phyloP scores from a whole-genome alignment of 192 early-diverging fungal genomes.

The Rhizophagus sp. region DNA sequence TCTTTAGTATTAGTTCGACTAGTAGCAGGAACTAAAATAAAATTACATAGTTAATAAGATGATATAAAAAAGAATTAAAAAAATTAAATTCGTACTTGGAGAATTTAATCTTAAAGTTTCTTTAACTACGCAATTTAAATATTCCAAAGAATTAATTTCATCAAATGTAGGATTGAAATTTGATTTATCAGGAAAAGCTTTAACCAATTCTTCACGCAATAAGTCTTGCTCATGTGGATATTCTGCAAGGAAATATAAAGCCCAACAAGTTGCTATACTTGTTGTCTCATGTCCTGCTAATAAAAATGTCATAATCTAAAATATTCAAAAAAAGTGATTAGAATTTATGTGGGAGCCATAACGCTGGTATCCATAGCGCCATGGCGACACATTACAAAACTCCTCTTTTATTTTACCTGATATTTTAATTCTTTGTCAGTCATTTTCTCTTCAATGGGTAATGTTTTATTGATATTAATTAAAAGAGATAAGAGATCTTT shows the following conservation, averaged over 20 bases:
- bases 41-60: no score
- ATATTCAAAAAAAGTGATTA: conserved; percentile 18
- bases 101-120: conserved; percentile 53
- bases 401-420: conserved; percentile 19
- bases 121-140: conserved; percentile 54
- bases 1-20: conserved; percentile 42
- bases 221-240: conserved; percentile 45
- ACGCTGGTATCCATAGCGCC: no score
- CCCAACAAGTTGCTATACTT: conserved; percentile 48
- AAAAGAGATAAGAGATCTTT: conserved; percentile 51
- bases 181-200: conserved; percentile 45
- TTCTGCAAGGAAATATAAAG: conserved; percentile 52
- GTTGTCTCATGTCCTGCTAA: conserved; percentile 62
- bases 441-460: conserved; percentile 39
- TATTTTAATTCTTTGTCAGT: conserved; percentile 49
- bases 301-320: conserved; percentile 8
- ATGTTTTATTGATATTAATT: conserved; percentile 44
- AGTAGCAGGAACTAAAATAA: conserved; percentile 37
- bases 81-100: conserved; percentile 29
- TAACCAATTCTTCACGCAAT: conserved; percentile 49
- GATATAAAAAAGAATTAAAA: no score
- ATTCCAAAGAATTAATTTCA: conserved; percentile 46
- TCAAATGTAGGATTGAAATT: conserved; percentile 46
- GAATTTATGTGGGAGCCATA: no score
- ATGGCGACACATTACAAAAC: no score